phyloP scores from a whole-genome alignment of 1,139 yeast genomes.

The Arxiozyma slooffiae region DNA sequence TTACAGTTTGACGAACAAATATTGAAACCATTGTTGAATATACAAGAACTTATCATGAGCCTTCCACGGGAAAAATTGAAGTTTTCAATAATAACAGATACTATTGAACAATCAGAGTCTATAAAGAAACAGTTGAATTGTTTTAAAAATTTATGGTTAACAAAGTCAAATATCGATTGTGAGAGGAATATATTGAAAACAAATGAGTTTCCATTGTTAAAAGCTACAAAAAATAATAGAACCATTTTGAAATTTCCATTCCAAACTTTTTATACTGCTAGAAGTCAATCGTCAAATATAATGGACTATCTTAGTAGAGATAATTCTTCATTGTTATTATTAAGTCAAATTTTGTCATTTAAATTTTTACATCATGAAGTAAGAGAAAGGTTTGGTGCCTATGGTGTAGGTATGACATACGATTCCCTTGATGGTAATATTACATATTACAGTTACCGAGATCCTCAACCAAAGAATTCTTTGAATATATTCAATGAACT shows the following conservation, averaged over 20 bases:
- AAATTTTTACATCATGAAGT: conserved; percentile 80
- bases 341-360: conserved; percentile 72
- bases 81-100: conserved; percentile 54
- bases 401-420: conserved; percentile 88
- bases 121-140: conserved; percentile 28
- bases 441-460: conserved; percentile 83
- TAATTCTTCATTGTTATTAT: conserved; percentile 76
- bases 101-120: conserved; percentile 23
- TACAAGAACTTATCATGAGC: conserved; percentile 40
- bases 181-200: neutral
- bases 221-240: neutral
- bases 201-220: conserved; percentile 9
- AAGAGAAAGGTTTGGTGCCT: conserved; percentile 95
- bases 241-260: conserved; percentile 65
- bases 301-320: conserved; percentile 53
- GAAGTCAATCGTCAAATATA: conserved; percentile 52
- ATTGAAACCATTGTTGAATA: conserved; percentile 52
- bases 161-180: neutral
- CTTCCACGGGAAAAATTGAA: conserved; percentile 33
- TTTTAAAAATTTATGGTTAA: conserved; percentile 12
- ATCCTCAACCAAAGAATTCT: conserved; percentile 75
- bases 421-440: conserved; percentile 75
- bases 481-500: conserved; percentile 50
- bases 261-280: conserved; percentile 78
- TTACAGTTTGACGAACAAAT: conserved; percentile 43